Evolutionary conservation across 2,329 filamentous ascomycete species (phyloP).

Genomic region (Colletotrichum sp.): DNA sequence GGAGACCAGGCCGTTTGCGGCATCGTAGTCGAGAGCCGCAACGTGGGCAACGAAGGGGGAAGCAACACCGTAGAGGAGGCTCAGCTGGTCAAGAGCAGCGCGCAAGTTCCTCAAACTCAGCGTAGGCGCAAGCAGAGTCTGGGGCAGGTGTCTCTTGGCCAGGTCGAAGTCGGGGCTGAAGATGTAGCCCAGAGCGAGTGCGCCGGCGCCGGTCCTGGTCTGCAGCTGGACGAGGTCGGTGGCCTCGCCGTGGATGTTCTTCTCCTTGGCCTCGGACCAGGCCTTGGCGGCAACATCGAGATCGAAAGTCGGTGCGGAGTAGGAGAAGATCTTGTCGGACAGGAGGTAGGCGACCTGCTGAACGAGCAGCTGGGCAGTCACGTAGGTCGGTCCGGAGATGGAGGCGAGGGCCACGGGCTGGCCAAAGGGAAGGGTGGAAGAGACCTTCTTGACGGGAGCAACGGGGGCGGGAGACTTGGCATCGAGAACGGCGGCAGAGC

Average conservation of each 20-base stretch:
- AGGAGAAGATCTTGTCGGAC: conserved; percentile 97
- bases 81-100: conserved; percentile 86
- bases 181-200: conserved; percentile 93
- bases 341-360: conserved; percentile 96
- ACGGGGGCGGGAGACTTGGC: conserved; percentile 33
- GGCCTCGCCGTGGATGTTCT: conserved; percentile 82
- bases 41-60: conserved; percentile 94
- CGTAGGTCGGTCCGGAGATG: conserved; percentile 88
- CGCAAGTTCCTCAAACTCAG: conserved; percentile 82
- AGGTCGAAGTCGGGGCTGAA: conserved; percentile 97
- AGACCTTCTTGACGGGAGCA: conserved; percentile 44
- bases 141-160: conserved; percentile 87
- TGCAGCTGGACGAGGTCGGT: conserved; percentile 83
- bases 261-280: conserved; percentile 74
- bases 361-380: conserved; percentile 90
- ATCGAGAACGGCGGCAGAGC: conserved; percentile 34
- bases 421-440: conserved; percentile 63
- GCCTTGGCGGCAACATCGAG: conserved; percentile 81
- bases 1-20: conserved; percentile 74
- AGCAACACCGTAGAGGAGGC: conserved; percentile 87
- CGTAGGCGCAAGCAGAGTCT: conserved; percentile 87
- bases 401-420: conserved; percentile 58
- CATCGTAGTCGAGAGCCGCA: conserved; percentile 85
- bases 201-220: conserved; percentile 86
- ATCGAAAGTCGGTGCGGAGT: conserved; percentile 92